Percentiles rank a stretch among this genome's conserved stretches.
Evolutionary conservation across 495 filamentous ascomycete species (phyloP).

Genomic region (Parathielavia appendiculata): DNA sequence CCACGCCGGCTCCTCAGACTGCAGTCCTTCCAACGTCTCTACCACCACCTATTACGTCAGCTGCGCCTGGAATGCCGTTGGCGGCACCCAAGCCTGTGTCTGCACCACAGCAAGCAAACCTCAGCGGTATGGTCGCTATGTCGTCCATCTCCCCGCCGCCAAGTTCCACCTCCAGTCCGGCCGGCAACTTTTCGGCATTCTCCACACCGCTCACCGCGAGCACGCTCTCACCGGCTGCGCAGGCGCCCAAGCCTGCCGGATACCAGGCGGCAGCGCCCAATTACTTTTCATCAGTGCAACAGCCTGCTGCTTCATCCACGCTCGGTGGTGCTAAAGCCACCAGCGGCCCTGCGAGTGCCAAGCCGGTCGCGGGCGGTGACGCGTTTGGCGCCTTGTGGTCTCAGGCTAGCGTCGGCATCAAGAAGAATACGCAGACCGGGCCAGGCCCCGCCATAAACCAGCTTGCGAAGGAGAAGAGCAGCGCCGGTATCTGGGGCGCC

Average conservation of each 20-base stretch:
- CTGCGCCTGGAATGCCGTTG: constrained; percentile 63
- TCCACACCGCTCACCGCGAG: constrained; percentile 42
- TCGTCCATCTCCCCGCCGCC: constrained; percentile 72
- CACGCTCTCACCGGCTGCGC: constrained; percentile 38
- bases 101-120: constrained; percentile 68
- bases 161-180: constrained; percentile 49
- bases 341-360: constrained; percentile 39
- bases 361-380: constrained; percentile 59
- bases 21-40: constrained; percentile 40
- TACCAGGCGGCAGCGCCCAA: constrained; percentile 81
- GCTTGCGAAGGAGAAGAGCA: constrained; percentile 93
- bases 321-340: constrained; percentile 23
- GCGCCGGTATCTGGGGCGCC: constrained; percentile 83
- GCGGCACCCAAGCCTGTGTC: constrained; percentile 79
- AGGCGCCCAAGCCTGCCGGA: constrained; percentile 54
- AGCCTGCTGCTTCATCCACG: constrained; percentile 26
- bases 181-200: constrained; percentile 52
- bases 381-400: constrained; percentile 86
- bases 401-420: constrained; percentile 67
- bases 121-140: constrained; percentile 74
- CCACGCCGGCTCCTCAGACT: constrained; percentile 52
- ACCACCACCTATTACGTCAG: constrained; percentile 56
- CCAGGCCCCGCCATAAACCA: constrained; percentile 74
- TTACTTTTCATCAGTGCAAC: constrained; percentile 82
- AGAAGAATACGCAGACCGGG: constrained; percentile 61